A percentile compares a stretch with the other conserved stretches of the same genome.
Conservation (phyloP, 2,329 filamentous ascomycete genomes). For the Aspergillus thermomutatus region DNA sequence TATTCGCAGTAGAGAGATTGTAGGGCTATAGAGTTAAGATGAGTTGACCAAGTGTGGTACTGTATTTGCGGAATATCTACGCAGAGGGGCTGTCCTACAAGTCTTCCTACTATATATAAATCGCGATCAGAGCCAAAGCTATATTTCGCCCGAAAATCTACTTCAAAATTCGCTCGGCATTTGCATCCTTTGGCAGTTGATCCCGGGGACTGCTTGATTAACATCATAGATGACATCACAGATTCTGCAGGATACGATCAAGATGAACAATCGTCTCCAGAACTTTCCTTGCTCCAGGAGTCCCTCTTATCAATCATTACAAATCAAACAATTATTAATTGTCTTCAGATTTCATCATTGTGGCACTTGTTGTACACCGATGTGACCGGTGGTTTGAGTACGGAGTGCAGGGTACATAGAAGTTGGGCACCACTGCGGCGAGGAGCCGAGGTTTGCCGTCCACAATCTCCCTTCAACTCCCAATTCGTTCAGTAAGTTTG, state of each 20-base stretch:
- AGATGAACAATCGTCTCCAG: neutral
- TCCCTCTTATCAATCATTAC: neutral
- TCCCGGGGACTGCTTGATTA: neutral
- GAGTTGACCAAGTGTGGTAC: neutral
- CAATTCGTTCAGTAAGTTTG: too few relatives aligned
- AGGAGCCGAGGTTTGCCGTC: too few relatives aligned
- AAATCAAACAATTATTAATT: neutral
- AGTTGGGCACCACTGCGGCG: too few relatives aligned
- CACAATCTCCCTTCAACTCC: too few relatives aligned
- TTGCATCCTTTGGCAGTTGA: neutral
- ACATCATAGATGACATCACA: neutral
- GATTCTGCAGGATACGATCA: neutral
- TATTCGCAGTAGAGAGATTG: neutral
- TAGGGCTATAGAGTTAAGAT: neutral
- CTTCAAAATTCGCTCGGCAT: neutral
- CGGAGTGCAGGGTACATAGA: too few relatives aligned
- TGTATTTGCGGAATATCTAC: neutral
- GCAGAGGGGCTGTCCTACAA: too few relatives aligned
- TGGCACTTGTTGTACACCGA: neutral
- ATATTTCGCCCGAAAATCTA: too few relatives aligned
- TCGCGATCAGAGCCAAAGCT: neutral
- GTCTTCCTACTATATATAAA: neutral
- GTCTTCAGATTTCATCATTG: neutral
- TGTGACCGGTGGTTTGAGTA: too few relatives aligned
- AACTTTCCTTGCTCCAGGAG: neutral